Percentiles rank a stretch among this genome's conserved stretches.
These are phyloP conservation scores for Coemansia sp. DNA, from an alignment of 192 early-diverging fungal genomes.

Conservation along the genomic window DNA sequence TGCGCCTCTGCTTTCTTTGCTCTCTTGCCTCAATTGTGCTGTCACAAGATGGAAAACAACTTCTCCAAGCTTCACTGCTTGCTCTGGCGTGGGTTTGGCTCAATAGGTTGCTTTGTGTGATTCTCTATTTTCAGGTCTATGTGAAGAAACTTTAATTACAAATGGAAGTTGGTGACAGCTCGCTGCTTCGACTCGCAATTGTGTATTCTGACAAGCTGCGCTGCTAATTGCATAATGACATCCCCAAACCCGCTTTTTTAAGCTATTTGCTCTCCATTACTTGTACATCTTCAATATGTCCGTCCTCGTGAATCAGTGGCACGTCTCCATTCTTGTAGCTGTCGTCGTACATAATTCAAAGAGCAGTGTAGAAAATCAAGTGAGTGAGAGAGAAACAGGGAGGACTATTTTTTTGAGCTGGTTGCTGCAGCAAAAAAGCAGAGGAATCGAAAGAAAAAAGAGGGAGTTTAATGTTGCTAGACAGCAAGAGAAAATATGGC, in stretches of 20 bases:
- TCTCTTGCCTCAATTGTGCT: neutral
- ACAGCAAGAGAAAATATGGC: neutral
- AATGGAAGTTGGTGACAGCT: neutral
- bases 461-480: neutral
- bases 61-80: neutral
- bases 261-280: constrained; percentile 5
- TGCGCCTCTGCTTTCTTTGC: neutral
- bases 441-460: neutral
- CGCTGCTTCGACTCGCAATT: neutral
- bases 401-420: neutral
- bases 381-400: neutral
- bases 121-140: neutral
- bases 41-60: neutral
- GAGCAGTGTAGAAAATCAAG: neutral
- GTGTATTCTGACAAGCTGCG: constrained; percentile 1
- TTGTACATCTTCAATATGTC: neutral
- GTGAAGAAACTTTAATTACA: neutral
- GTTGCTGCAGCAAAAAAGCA: neutral
- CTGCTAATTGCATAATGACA: constrained; percentile 9
- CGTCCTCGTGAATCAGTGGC: constrained; percentile 9
- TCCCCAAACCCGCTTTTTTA: too few relatives aligned
- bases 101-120: neutral
- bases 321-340: neutral
- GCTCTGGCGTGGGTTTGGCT: neutral
- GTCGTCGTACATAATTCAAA: neutral